These are phyloP conservation scores for Microdochium trichocladiopsis DNA, from an alignment of 2,329 filamentous ascomycete genomes.

Conservation along the genomic window DNA sequence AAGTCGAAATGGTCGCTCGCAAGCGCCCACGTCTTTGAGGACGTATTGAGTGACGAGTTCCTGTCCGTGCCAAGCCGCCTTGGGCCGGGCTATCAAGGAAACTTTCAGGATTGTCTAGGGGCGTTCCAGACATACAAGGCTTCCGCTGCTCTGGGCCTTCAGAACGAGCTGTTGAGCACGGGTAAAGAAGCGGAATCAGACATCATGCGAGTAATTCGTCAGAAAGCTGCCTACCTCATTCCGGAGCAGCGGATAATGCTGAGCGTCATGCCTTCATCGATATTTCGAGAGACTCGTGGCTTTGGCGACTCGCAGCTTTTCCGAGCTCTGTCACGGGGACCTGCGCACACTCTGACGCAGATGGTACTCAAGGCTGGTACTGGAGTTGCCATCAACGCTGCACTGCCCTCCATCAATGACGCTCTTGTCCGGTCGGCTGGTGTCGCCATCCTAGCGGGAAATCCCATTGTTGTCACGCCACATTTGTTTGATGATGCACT, in stretches of 20 bases:
- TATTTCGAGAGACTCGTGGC: conserved; percentile 74
- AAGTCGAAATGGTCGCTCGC: conserved; percentile 83
- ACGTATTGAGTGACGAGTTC: conserved; percentile 83
- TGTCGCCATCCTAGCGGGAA: conserved; percentile 73
- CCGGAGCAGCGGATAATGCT: conserved; percentile 77
- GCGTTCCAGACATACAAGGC: conserved; percentile 95
- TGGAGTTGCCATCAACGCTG: conserved; percentile 79
- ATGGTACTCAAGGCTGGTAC: conserved; percentile 68
- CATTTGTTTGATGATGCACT: conserved; percentile 85
- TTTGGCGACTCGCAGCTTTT: conserved; percentile 73
- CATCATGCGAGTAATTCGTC: conserved; percentile 80
- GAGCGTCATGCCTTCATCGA: conserved; percentile 72
- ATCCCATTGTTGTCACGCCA: conserved; percentile 73
- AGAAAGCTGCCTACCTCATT: conserved; percentile 74
- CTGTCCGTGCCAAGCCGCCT: conserved; percentile 86
- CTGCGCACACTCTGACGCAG: conserved; percentile 60
- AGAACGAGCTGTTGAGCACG: conserved; percentile 84
- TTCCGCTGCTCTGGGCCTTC: conserved; percentile 81
- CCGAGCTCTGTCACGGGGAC: conserved; percentile 66
- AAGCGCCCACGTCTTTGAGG: conserved; percentile 82
- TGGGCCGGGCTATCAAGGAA: conserved; percentile 85
- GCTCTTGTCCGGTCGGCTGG: conserved; percentile 77
- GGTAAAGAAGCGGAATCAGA: conserved; percentile 89
- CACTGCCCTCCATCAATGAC: conserved; percentile 80
- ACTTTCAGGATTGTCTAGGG: conserved; percentile 93